Evolutionary conservation across 2,329 filamentous ascomycete genomes (phyloP).

Genomic region (Lecanosticta acicola): DNA sequence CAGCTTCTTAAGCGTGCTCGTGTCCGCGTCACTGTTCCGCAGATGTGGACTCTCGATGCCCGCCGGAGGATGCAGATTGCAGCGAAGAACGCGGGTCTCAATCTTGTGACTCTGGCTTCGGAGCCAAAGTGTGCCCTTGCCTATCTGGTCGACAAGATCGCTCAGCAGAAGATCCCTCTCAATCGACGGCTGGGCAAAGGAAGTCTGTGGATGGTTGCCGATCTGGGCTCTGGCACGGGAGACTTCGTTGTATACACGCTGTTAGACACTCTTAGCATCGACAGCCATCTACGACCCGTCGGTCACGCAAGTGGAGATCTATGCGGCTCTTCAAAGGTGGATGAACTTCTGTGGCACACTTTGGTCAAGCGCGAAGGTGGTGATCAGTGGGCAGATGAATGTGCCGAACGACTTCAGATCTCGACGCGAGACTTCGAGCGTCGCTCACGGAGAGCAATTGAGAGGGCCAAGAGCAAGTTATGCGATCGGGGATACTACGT

Average conservation of each 20-base stretch:
- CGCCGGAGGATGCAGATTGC: slow-evolving; percentile 11
- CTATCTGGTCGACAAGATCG: slow-evolving; percentile 7
- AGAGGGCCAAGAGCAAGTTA: slow-evolving; percentile 7
- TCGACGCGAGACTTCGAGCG: slow-evolving; percentile 8
- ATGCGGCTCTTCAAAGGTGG: slow-evolving; percentile 11
- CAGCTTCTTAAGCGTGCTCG: slow-evolving; percentile 1
- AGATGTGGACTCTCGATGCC: slow-evolving; percentile 12
- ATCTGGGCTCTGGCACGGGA: slow-evolving; percentile 11
- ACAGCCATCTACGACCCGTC: slow-evolving; percentile 8
- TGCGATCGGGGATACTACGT: background rate
- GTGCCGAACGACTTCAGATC: background rate
- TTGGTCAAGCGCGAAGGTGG: background rate
- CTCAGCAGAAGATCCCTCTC: background rate
- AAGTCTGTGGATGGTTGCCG: slow-evolving; percentile 5
- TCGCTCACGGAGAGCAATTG: slow-evolving; percentile 3
- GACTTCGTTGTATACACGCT: slow-evolving; percentile 7
- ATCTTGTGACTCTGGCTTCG: slow-evolving; percentile 6
- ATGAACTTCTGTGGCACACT: slow-evolving; percentile 5
- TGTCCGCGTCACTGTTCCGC: slow-evolving; percentile 9
- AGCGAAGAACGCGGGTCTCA: slow-evolving; percentile 9
- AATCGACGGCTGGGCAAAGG: slow-evolving; percentile 2
- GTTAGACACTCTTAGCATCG: slow-evolving; percentile 1
- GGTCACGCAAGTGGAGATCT: slow-evolving; percentile 8
- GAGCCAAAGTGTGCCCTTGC: slow-evolving; percentile 16
- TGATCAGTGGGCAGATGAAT: background rate